These are phyloP conservation scores for Erysimum cheiranthoides DNA, from an alignment of 345 rosid genomes.

Conservation along the genomic window DNA sequence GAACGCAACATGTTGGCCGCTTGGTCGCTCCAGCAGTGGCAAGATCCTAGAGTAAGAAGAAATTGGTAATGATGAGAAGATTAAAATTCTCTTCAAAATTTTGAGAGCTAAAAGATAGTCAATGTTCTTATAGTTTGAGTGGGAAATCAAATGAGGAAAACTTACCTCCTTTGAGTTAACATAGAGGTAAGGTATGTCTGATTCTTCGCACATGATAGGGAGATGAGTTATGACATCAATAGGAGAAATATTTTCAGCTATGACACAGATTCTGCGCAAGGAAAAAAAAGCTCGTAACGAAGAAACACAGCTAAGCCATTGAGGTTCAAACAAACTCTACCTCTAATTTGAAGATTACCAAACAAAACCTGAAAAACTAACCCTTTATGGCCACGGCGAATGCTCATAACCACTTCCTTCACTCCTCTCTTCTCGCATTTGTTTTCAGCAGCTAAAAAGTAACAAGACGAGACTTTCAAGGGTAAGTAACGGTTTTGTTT, in stretches of 20 bases:
- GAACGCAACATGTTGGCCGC: constrained; percentile 91
- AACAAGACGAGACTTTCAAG: constrained; percentile 5
- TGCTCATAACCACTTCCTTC: constrained; percentile 91
- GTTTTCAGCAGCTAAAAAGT: constrained; percentile 70
- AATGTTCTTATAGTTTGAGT: neutral
- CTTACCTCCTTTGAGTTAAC: constrained; percentile 85
- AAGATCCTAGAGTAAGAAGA: constrained; percentile 62
- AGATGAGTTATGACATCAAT: constrained; percentile 91
- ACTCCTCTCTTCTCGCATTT: constrained; percentile 94
- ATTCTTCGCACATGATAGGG: constrained; percentile 81
- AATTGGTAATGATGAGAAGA: neutral
- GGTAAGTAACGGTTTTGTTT: neutral
- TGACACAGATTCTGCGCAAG: constrained; percentile 74
- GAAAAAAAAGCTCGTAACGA: neutral
- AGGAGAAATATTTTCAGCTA: constrained; percentile 91
- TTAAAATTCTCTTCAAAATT: neutral
- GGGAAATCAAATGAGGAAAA: constrained; percentile 9
- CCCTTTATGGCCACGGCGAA: constrained; percentile 85
- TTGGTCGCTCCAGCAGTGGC: constrained; percentile 88
- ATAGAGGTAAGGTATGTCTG: constrained; percentile 78
- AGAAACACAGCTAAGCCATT: neutral
- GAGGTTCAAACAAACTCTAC: neutral
- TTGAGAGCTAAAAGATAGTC: neutral
- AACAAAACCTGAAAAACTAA: constrained; percentile 29
- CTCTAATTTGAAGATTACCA: neutral